These are phyloP conservation scores for Eucalyptus erythrocorys DNA, from an alignment of 345 rosid species.

Conservation along the genomic window DNA sequence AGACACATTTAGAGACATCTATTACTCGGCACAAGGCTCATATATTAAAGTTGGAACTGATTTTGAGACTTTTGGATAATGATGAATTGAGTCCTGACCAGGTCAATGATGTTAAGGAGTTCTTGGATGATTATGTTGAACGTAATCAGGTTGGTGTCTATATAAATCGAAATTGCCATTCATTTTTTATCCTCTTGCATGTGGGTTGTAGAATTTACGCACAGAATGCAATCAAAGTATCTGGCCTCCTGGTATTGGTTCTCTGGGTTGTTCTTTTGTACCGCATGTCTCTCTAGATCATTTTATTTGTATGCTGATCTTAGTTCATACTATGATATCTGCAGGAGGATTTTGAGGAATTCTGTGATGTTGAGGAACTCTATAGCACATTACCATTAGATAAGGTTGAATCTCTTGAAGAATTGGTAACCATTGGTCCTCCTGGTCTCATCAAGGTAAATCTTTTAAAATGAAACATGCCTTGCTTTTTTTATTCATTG, in stretches of 20 bases:
- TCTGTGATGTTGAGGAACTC: slow-evolving; percentile 85
- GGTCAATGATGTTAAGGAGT: slow-evolving; percentile 92
- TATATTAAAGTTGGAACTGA: slow-evolving; percentile 87
- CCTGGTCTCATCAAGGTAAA: slow-evolving; percentile 66
- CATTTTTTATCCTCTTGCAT: background rate
- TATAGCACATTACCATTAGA: slow-evolving; percentile 74
- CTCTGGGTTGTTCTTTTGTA: background rate
- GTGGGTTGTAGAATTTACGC: background rate
- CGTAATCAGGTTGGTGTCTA: slow-evolving; percentile 76
- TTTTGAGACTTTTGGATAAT: slow-evolving; percentile 92
- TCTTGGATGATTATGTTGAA: slow-evolving; percentile 94
- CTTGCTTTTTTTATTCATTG: background rate
- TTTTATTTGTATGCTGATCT: background rate
- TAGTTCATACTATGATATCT: background rate
- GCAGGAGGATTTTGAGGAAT: slow-evolving; percentile 95
- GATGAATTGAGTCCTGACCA: slow-evolving; percentile 99
- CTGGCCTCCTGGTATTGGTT: background rate
- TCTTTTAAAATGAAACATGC: background rate
- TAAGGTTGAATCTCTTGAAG: slow-evolving; percentile 96
- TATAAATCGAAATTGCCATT: background rate
- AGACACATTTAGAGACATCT: slow-evolving; percentile 95
- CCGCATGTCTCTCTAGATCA: background rate
- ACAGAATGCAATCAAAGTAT: background rate
- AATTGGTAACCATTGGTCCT: slow-evolving; percentile 69
- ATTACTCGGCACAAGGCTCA: slow-evolving; percentile 91